These are phyloP conservation scores for Hypoxylon sp. DNA, from an alignment of 2,329 filamentous ascomycete genomes.

Conservation along the genomic window DNA sequence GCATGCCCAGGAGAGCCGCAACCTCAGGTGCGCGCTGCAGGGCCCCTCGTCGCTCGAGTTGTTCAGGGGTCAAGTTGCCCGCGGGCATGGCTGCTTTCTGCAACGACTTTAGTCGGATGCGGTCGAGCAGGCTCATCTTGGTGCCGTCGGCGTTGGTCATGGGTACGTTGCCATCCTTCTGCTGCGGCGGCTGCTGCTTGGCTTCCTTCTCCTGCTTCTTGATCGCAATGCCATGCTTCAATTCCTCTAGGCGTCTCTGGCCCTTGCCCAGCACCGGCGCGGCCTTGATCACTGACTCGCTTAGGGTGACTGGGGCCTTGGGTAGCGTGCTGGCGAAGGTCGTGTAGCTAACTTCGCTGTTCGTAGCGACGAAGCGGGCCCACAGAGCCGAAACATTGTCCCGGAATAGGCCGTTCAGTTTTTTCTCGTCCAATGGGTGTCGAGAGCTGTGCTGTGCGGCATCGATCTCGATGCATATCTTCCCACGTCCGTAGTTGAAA, in stretches of 20 bases:
- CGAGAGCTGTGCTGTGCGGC: slow-evolving; percentile 47
- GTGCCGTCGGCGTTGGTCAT: slow-evolving; percentile 54
- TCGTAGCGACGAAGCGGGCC: slow-evolving; percentile 45
- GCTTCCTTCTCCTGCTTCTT: slow-evolving; percentile 58
- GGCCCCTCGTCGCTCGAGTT: slow-evolving; percentile 69
- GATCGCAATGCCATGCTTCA: slow-evolving; percentile 68
- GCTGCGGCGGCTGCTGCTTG: slow-evolving; percentile 37
- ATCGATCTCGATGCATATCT: slow-evolving; percentile 66
- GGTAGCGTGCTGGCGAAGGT: slow-evolving; percentile 66
- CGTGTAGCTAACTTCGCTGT: slow-evolving; percentile 46
- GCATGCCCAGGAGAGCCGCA: slow-evolving; percentile 71
- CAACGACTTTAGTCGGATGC: slow-evolving; percentile 75
- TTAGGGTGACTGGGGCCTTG: slow-evolving; percentile 60
- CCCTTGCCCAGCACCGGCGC: slow-evolving; percentile 70
- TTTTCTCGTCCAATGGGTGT: slow-evolving; percentile 58
- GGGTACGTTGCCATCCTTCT: slow-evolving; percentile 36
- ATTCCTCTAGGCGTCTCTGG: slow-evolving; percentile 72
- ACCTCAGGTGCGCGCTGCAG: slow-evolving; percentile 75
- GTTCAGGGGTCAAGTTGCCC: slow-evolving; percentile 58
- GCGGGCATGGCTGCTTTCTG: slow-evolving; percentile 56
- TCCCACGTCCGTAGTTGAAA: slow-evolving; percentile 54
- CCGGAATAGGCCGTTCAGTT: slow-evolving; percentile 64
- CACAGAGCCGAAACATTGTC: slow-evolving; percentile 59
- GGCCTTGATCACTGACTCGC: slow-evolving; percentile 60
- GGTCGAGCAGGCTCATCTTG: slow-evolving; percentile 76